Evolutionary conservation across 2,329 filamentous ascomycete genomes (phyloP).

Genomic region (Fusarium burgessii): DNA sequence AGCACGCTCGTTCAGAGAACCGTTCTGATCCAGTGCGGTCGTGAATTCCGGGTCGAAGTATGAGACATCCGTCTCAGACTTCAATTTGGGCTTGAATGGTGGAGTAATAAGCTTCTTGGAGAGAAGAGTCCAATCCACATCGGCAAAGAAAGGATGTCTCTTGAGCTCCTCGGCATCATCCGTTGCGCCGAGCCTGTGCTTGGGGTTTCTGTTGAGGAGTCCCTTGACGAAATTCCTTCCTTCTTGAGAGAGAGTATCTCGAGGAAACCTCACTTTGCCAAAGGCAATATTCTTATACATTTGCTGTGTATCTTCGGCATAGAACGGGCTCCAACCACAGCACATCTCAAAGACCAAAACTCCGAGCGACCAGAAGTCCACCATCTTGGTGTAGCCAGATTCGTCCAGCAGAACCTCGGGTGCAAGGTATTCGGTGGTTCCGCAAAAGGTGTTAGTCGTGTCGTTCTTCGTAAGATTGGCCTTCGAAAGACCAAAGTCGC

Average conservation of each 20-base stretch:
- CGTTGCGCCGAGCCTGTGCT: constrained; percentile 90
- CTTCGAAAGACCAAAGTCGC: constrained; percentile 97
- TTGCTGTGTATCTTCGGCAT: constrained; percentile 98
- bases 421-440: constrained; percentile 96
- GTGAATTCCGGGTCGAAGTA: constrained; percentile 99
- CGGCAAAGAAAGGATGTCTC: constrained; percentile 91
- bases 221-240: constrained; percentile 99
- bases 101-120: constrained; percentile 92
- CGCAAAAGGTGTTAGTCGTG: constrained; percentile 98
- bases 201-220: constrained; percentile 94
- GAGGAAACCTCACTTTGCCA: constrained; percentile 95
- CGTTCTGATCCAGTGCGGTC: constrained; percentile 87
- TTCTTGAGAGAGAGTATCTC: constrained; percentile 93
- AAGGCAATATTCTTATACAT: constrained; percentile 99
- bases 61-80: constrained; percentile 94
- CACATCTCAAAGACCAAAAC: constrained; percentile 99
- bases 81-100: constrained; percentile 97
- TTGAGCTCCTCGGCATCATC: constrained; percentile 95
- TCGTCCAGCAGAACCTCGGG: constrained; percentile 96
- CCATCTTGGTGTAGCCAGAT: constrained; percentile 99
- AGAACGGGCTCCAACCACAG: constrained; percentile 99
- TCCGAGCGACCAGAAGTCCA: constrained; percentile 98
- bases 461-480: constrained; percentile 97
- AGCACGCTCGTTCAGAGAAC: constrained; percentile 90
- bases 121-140: constrained; percentile 92